Conservation (phyloP, 2,329 filamentous ascomycete species). For the Diplodia sapinea region DNA sequence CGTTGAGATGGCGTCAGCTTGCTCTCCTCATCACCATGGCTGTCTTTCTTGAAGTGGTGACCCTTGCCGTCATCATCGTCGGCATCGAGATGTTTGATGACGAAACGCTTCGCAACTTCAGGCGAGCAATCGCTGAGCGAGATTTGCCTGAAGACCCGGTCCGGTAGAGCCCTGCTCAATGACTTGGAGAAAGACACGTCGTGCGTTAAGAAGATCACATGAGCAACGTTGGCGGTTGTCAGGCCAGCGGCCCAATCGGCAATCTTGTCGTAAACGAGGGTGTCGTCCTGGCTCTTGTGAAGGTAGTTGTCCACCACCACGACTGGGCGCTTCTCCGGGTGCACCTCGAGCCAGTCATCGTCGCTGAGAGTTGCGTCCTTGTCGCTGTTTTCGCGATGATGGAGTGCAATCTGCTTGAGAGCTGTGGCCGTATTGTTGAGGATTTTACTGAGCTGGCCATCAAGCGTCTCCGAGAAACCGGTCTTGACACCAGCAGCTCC, state of each 20-base stretch:
- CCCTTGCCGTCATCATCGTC: conserved; percentile 49
- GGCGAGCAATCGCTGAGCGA: conserved; percentile 83
- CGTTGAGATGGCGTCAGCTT: conserved; percentile 55
- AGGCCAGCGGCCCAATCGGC: conserved; percentile 87
- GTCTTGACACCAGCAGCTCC: conserved; percentile 93
- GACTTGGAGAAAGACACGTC: conserved; percentile 89
- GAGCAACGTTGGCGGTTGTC: conserved; percentile 85
- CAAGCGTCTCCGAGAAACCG: conserved; percentile 90
- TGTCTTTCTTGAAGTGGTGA: conserved; percentile 39
- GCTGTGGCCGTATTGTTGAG: conserved; percentile 81
- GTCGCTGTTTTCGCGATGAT: conserved; percentile 71
- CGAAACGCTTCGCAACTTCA: conserved; percentile 85
- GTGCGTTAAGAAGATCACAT: conserved; percentile 92
- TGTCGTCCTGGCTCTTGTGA: conserved; percentile 67
- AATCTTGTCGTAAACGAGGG: conserved; percentile 58
- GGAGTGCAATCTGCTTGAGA: conserved; percentile 76
- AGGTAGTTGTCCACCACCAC: conserved; percentile 92
- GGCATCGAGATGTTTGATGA: conserved; percentile 77
- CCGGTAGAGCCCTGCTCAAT: conserved; percentile 83
- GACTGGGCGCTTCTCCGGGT: conserved; percentile 81
- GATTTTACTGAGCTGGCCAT: conserved; percentile 88
- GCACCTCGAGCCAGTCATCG: conserved; percentile 87
- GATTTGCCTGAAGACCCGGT: conserved; percentile 87
- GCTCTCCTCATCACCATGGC: conserved; percentile 42
- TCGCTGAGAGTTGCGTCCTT: conserved; percentile 74